Percentiles rank a stretch among this genome's conserved stretches.
These are phyloP conservation scores for Kalanchoe fedtschenkoi DNA, from an alignment of 164 flowering plant species.

Conservation along the genomic window DNA sequence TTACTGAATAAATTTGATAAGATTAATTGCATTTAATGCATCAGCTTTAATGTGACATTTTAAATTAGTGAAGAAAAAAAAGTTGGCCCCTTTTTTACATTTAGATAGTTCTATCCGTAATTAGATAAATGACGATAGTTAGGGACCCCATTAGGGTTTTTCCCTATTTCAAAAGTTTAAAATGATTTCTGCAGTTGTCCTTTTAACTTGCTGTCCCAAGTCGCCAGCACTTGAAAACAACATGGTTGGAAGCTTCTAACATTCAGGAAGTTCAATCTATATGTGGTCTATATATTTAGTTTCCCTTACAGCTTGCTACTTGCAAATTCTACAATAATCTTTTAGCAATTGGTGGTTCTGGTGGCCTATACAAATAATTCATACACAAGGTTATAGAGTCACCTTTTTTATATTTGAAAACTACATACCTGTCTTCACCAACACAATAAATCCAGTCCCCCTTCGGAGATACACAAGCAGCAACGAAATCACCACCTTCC, in stretches of 20 bases:
- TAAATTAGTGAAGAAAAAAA: too few relatives aligned
- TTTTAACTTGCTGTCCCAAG: background rate
- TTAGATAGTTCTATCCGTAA: too few relatives aligned
- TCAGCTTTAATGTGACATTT: too few relatives aligned
- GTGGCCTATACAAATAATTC: too few relatives aligned
- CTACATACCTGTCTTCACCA: slow-evolving; percentile 81
- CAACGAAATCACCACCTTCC: slow-evolving; percentile 98
- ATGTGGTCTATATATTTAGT: background rate
- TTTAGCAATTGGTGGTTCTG: too few relatives aligned
- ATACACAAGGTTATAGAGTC: background rate
- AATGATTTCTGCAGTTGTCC: background rate
- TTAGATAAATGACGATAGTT: too few relatives aligned
- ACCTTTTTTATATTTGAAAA: background rate
- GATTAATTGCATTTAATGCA: too few relatives aligned
- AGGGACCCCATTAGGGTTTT: too few relatives aligned
- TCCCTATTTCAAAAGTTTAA: too few relatives aligned
- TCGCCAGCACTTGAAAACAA: background rate
- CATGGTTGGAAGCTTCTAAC: background rate
- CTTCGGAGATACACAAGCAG: slow-evolving; percentile 93
- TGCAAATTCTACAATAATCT: background rate
- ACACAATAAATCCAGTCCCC: slow-evolving; percentile 98
- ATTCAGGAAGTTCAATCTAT: background rate
- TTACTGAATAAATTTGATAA: too few relatives aligned
- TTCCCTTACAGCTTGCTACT: background rate
- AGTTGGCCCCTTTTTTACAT: too few relatives aligned